A percentile compares a stretch with the other conserved stretches of the same genome.
phyloP scores from a whole-genome alignment of 352 stramenopile species.

The Phytophthora hybrid region DNA sequence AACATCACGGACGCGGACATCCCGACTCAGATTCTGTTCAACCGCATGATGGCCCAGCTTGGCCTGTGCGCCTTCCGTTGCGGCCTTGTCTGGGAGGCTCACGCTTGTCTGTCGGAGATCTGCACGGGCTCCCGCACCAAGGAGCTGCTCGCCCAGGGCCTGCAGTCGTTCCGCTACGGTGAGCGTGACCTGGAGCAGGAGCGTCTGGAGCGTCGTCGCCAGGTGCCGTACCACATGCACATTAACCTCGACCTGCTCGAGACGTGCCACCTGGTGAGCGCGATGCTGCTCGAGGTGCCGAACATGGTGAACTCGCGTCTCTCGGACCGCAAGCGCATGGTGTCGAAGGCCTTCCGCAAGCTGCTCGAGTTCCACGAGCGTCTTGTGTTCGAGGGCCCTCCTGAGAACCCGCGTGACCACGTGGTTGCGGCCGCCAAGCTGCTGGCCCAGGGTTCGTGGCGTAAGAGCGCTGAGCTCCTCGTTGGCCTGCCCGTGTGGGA shows the following conservation, averaged over 20 bases:
- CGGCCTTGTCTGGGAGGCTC: conserved; percentile 96
- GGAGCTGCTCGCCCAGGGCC: conserved; percentile 97
- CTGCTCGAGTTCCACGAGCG: conserved; percentile 90
- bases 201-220: conserved; percentile 96
- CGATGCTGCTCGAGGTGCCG: conserved; percentile 99
- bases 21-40: conserved; percentile 98
- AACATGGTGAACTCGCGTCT: conserved; percentile 95
- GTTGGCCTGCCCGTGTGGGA: conserved; percentile 95
- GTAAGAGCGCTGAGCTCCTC: conserved; percentile 90
- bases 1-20: conserved; percentile 94
- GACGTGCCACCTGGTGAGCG: conserved; percentile 97
- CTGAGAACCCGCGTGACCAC: conserved; percentile 98
- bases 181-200: conserved; percentile 98
- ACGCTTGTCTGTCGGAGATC: conserved; percentile 98
- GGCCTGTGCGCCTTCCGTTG: conserved; percentile 97
- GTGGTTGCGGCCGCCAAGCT: conserved; percentile 96
- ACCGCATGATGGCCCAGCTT: conserved; percentile 94
- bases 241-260: conserved; percentile 99
- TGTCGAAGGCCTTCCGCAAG: conserved; percentile 97
- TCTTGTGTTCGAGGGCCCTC: conserved; percentile 97
- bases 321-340: conserved; percentile 86
- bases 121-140: conserved; percentile 94
- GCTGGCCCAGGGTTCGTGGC: conserved; percentile 97
- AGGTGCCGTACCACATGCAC: conserved; percentile 99
- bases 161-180: conserved; percentile 90